phyloP scores from a whole-genome alignment of 2,329 filamentous ascomycete genomes.

The Tolypocladium tundrense region DNA sequence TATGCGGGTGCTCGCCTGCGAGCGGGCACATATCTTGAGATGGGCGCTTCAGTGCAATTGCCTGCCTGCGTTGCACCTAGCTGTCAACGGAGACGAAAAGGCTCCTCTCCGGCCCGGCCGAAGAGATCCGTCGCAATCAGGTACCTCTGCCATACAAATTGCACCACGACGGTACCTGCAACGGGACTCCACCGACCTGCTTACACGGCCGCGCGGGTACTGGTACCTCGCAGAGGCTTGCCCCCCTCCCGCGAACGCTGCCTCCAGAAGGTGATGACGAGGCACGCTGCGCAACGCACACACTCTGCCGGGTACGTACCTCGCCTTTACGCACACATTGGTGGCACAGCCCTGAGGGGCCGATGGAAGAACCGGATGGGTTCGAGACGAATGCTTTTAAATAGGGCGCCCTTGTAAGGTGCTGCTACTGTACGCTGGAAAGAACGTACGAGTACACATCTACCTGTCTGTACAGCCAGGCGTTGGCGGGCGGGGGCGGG shows the following conservation, averaged over 20 bases:
- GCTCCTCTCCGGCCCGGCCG: background rate
- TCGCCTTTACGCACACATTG: background rate
- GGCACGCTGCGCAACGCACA: conserved; percentile 15
- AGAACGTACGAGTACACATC: background rate
- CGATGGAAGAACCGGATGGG: too few species aligned
- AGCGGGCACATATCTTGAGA: background rate
- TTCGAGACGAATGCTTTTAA: too few species aligned
- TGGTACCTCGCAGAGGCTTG: conserved; percentile 5
- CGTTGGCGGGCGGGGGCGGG: background rate
- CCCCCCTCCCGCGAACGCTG: conserved; percentile 4
- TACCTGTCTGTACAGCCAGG: background rate
- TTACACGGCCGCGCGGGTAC: conserved; percentile 8
- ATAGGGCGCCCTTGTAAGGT: too few species aligned
- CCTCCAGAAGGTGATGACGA: conserved; percentile 26
- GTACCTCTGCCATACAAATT: background rate
- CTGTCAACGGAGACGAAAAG: background rate
- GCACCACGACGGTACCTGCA: conserved; percentile 1
- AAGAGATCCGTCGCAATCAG: background rate
- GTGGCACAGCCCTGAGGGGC: background rate
- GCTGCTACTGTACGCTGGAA: background rate
- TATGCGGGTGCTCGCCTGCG: background rate
- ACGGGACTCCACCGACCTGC: conserved; percentile 6
- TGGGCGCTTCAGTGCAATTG: background rate
- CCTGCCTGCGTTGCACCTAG: too few species aligned
- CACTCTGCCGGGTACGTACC: background rate